Evolutionary conservation across 2,329 filamentous ascomycete genomes (phyloP), one percentile per base, ranked within the genome.

Genomic region (Neonectria neomacrospora): DNA sequence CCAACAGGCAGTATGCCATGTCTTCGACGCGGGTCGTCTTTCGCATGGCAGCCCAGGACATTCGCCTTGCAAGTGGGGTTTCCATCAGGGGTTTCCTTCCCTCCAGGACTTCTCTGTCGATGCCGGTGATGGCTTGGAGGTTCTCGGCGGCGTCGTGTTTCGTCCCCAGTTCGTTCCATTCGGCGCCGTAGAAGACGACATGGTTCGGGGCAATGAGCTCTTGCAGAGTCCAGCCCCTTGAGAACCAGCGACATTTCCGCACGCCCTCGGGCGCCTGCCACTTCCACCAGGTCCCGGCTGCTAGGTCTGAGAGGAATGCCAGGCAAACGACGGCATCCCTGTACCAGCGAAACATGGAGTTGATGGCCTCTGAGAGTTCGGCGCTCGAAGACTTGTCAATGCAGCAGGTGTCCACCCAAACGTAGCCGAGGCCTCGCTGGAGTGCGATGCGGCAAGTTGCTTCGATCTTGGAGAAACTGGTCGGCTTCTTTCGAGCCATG

Each of bases 341-440:
- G 30, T 48, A 48, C 45, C 26, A 48, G n/a, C 26, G 45, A 30
- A 48, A 48, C 26, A 48, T 32, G 16, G 45, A 48, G 26, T 32
- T 32, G 10, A 48, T 30, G 9, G 45, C 45, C 28, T 48, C n/a
- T 4, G 26, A 48, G 26, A 48, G 45, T 12, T 48, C 45, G n/a
- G 45, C 47, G 28, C 47, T 50, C 11, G 47, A 50, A 50, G 28
- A 32, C 26, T 50, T 50, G 5, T 34, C 47, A 12, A 50, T 22
- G 47, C 47, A 50, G 28, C 28, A 50, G 10, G 28, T 50, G 5
- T 50, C 47, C n/a, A 50, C 47, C 28, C 47, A 50, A 12, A 50
- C 28, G n/a, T 50, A 50, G 10, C 20, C 9, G 10, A 32, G 26
- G 1, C 16, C 26, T 20, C 12, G 8, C 26, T 5, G n/a, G 7